Evolutionary conservation across 148 eudicot species (phyloP).

Genomic region (Rhododendron simsii): DNA sequence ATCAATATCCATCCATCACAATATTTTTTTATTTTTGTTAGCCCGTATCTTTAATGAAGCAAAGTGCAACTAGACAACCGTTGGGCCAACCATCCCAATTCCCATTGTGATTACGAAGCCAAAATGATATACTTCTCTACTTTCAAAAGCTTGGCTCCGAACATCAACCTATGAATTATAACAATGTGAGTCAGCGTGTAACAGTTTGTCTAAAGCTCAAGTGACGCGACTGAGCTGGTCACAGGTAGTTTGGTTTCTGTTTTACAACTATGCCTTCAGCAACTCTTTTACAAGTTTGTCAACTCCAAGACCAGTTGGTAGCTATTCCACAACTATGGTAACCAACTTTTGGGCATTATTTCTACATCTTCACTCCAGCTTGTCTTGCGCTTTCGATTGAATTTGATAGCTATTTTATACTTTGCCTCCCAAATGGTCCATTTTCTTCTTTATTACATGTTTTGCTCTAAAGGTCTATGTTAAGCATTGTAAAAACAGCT

Average conservation of each 20-base stretch:
- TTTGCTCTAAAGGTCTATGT: background rate
- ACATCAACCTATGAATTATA: background rate
- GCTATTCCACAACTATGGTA: background rate
- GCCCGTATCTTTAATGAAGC: background rate
- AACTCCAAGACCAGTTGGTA: background rate
- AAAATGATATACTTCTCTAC: background rate
- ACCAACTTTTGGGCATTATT: background rate
- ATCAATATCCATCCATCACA: background rate
- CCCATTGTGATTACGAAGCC: background rate
- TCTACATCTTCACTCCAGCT: background rate
- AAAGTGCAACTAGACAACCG: background rate
- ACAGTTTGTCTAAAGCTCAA: background rate
- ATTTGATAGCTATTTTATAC: background rate
- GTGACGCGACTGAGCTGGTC: background rate
- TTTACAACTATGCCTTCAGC: background rate
- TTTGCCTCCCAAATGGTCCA: background rate
- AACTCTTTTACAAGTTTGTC: background rate
- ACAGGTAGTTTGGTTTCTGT: background rate
- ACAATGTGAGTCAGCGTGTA: background rate
- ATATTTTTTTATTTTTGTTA: no score
- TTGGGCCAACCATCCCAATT: background rate
- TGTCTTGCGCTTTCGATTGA: background rate
- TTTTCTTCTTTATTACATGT: background rate
- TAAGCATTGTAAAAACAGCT: background rate
- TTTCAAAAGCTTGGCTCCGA: background rate